Conservation (phyloP, 192 early-diverging fungal species). For the Podila epicladia region DNA sequence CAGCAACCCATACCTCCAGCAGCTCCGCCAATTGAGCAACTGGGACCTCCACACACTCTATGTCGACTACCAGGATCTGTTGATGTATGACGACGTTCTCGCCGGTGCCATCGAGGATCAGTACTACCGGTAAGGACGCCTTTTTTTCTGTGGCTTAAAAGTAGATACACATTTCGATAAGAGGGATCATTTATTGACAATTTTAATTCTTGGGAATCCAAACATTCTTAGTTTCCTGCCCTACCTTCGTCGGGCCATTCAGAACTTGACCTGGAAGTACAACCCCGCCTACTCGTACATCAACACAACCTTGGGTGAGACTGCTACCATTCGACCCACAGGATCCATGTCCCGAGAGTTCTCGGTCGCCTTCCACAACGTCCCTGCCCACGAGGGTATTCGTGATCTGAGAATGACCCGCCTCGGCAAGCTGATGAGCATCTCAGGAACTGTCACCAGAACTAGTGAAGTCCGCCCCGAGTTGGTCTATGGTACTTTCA, state of each 20-base stretch:
- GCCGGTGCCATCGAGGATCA: slow-evolving; percentile 71
- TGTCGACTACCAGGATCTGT: slow-evolving; percentile 75
- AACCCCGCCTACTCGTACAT: slow-evolving; percentile 70
- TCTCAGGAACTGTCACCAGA: slow-evolving; percentile 95
- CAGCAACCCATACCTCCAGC: slow-evolving; percentile 64
- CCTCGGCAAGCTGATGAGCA: slow-evolving; percentile 82
- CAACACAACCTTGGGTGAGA: slow-evolving; percentile 45
- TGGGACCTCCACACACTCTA: slow-evolving; percentile 72
- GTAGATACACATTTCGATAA: not conserved
- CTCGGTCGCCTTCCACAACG: slow-evolving; percentile 73
- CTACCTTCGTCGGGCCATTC: slow-evolving; percentile 86
- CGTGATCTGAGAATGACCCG: slow-evolving; percentile 86
- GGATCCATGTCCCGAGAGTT: slow-evolving; percentile 74
- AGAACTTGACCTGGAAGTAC: slow-evolving; percentile 77
- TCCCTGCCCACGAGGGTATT: slow-evolving; percentile 70
- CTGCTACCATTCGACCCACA: slow-evolving; percentile 43
- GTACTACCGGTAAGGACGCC: slow-evolving; percentile 63
- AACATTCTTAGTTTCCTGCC: slow-evolving; percentile 56
- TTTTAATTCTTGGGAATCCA: no score
- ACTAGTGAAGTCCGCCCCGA: slow-evolving; percentile 98
- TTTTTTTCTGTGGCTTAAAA: not conserved
- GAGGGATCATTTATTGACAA: no score
- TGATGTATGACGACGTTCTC: slow-evolving; percentile 65
- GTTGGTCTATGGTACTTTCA: slow-evolving; percentile 90
- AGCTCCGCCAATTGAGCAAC: slow-evolving; percentile 67